Evolutionary conservation across 768 basidiomycete species (phyloP).

Genomic region (Trametes villosa): DNA sequence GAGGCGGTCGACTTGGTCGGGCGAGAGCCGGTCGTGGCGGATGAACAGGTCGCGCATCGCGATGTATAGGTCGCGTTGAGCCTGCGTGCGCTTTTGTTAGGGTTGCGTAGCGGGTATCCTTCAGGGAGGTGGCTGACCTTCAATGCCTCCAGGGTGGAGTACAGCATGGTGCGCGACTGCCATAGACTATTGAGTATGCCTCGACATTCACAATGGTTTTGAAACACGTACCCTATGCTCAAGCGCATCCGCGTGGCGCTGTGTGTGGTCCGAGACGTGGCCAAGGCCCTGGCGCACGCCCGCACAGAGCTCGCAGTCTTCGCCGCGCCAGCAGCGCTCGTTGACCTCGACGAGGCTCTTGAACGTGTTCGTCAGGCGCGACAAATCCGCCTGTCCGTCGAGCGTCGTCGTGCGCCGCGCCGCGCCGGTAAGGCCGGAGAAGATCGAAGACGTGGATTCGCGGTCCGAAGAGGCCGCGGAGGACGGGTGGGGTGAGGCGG

Average conservation of each 20-base stretch:
- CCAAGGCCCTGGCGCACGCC: conserved; percentile 77
- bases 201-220: background rate
- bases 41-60: conserved; percentile 86
- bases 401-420: conserved; percentile 13
- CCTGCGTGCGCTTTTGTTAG: conserved; percentile 42
- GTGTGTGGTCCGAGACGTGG: conserved; percentile 67
- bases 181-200: background rate
- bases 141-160: conserved; percentile 74
- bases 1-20: conserved; percentile 86
- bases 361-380: conserved; percentile 82
- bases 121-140: conserved; percentile 52
- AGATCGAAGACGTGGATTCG: conserved; percentile 32
- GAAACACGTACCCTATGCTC: conserved; percentile 65
- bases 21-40: conserved; percentile 86
- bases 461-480: conserved; percentile 31
- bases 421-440: conserved; percentile 25
- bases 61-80: conserved; percentile 84
- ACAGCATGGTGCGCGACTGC: conserved; percentile 65
- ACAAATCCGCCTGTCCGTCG: conserved; percentile 72
- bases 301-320: conserved; percentile 77
- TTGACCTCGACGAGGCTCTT: conserved; percentile 78
- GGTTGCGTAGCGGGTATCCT: background rate
- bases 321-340: conserved; percentile 82
- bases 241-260: conserved; percentile 72
- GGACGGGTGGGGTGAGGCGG: conserved; percentile 37